Conservation (phyloP, 805 yeast genomes). For the Cyberlindnera mrakii region DNA sequence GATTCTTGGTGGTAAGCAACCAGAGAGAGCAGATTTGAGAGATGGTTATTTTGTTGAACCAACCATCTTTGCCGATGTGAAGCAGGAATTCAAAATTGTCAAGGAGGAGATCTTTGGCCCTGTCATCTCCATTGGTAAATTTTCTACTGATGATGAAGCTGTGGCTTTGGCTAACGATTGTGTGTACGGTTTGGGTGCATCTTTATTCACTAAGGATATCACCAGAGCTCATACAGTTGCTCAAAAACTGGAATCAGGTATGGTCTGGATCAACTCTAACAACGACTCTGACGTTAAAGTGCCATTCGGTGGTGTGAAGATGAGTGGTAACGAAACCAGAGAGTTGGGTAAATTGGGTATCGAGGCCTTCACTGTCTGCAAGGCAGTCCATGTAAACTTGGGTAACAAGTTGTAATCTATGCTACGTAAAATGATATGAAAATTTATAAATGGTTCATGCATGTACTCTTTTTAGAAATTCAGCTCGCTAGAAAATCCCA, state of each 20-base stretch:
- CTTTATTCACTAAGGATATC: conserved; percentile 35
- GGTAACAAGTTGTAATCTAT: conserved; percentile 24
- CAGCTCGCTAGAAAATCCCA: conserved; percentile 11
- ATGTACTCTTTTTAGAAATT: conserved; percentile 1
- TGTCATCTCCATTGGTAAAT: conserved; percentile 38
- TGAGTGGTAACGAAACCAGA: conserved; percentile 56
- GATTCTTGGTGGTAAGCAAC: conserved; percentile 37
- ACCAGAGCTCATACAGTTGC: conserved; percentile 35
- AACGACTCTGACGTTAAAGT: conserved; percentile 50
- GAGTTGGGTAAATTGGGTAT: conserved; percentile 66
- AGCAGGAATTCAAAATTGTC: conserved; percentile 34
- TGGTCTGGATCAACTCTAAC: conserved; percentile 55
- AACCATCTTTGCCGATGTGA: conserved; percentile 42
- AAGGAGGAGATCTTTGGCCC: conserved; percentile 50
- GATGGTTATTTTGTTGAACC: conserved; percentile 38
- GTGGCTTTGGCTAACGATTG: conserved; percentile 37
- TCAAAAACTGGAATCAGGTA: conserved; percentile 37
- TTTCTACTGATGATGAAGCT: conserved; percentile 39
- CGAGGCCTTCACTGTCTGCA: conserved; percentile 54
- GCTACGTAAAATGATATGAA: not conserved
- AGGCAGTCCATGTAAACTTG: conserved; percentile 67
- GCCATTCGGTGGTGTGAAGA: conserved; percentile 68
- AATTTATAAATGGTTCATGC: not conserved
- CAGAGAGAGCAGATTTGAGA: conserved; percentile 21
- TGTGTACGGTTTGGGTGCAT: conserved; percentile 42